phyloP scores from a whole-genome alignment of 495 filamentous ascomycete genomes.

The Viridothelium virens region DNA sequence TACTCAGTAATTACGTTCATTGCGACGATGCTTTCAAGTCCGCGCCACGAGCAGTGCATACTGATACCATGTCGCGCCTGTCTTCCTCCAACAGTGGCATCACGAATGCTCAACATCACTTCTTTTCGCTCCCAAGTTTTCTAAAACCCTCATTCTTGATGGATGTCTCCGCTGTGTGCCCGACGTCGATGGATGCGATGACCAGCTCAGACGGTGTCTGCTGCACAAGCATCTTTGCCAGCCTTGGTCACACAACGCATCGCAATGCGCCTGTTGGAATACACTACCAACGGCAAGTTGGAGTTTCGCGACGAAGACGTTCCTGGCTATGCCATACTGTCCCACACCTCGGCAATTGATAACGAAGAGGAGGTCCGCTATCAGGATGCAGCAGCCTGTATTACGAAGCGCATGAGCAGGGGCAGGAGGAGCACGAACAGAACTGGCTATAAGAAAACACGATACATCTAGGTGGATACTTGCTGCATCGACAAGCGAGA shows the following conservation, averaged over 20 bases:
- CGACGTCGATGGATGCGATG: background rate
- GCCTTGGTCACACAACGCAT: background rate
- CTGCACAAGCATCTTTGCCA: conserved; percentile 2
- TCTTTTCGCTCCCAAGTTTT: background rate
- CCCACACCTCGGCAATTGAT: conserved; percentile 18
- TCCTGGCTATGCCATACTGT: conserved; percentile 22
- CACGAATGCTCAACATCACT: background rate
- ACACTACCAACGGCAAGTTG: background rate
- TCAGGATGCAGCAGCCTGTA: conserved; percentile 14
- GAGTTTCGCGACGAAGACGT: conserved; percentile 13
- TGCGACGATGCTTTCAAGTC: background rate
- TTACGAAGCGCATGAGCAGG: background rate
- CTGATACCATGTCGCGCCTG: conserved; percentile 6
- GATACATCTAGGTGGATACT: too few species aligned
- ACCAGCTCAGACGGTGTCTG: background rate
- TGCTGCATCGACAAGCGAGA: too few species aligned
- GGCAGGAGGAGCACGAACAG: background rate
- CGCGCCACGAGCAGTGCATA: conserved; percentile 1
- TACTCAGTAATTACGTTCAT: background rate
- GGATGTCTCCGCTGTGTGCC: background rate
- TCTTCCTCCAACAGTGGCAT: background rate
- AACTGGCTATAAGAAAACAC: conserved; percentile 12
- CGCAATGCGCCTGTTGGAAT: conserved; percentile 20
- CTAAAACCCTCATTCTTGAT: background rate
- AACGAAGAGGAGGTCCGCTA: conserved; percentile 18